Base-by-base conservation (phyloP, 345 rosid genomes). In the Ricinus communis region DNA sequence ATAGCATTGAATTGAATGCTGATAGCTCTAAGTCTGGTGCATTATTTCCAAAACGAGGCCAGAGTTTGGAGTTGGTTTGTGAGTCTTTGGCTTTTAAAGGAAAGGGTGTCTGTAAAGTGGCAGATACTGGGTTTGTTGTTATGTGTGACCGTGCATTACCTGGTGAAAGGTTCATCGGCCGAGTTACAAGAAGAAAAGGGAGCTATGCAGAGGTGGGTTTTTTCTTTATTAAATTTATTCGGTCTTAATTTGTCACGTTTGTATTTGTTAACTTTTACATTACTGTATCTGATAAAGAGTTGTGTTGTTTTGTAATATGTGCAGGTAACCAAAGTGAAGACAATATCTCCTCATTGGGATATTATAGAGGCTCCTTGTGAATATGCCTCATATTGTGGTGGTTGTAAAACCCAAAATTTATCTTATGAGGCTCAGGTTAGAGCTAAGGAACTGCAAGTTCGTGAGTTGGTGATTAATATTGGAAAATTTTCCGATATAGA, bases 81-180 rank as follows among this genome's bases (percentile, higher is more conserved):
- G 91, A 90, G 83, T 85, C 95, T 75, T 71, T 91, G 71, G 98
- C 88, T n/a, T 94, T 87, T 73, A 94, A 94, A 58, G 97, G 97
- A 5, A 88, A 85, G 78, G 97, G 98, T 9, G 77, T 91, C 45
- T 94, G 97, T 55, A 90, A 88, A 79, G 96, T 83, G 65, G 81
- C 81, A 4, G 95, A 85, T 24, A 87, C 96, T 53, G 98, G 98
- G 56, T 88, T 86, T 74, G 88, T 94, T 68, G 87, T 90, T 66
- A 78, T 91, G 89, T 91, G 96, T 76, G 93, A 88, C 81, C 87
- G 96, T 45, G 96, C 94, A 18, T 91, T 94, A 46, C 96, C 97
- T 33, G 96, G 98, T 30, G 98, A 94, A 75, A 86, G 93, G 59
- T 90, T 94, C 80, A 61, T 91, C 59, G 97, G 98, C 41, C 88